Conservation (phyloP, 75 land plant genomes). For the Sequoia sempervirens region DNA sequence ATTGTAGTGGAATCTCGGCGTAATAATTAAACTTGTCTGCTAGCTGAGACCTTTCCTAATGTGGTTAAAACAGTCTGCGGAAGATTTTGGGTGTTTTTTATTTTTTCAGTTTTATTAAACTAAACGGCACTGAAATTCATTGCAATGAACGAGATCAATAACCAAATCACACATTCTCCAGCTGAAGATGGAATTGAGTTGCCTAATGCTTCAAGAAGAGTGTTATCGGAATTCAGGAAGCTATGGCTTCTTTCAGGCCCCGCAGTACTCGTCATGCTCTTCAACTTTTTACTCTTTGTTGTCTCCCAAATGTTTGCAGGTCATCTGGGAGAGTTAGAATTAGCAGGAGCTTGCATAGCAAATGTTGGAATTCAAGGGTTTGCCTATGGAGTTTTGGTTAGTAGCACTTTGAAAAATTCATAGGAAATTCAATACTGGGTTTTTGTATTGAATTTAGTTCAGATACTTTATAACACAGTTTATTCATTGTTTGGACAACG, state of each 20-base stretch:
- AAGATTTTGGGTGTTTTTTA: too few species aligned
- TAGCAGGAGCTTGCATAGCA: conserved; percentile 66
- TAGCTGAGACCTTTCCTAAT: too few species aligned
- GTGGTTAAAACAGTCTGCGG: too few species aligned
- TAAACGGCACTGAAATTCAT: too few species aligned
- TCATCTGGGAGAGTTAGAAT: conserved; percentile 50
- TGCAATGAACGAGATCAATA: too few species aligned
- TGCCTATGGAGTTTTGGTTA: conserved; percentile 51
- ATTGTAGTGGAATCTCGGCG: too few species aligned
- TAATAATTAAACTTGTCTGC: not conserved
- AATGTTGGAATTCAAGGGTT: conserved; percentile 51
- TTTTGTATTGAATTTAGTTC: too few species aligned
- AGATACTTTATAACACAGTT: too few species aligned
- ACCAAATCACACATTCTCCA: too few species aligned
- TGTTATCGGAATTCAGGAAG: conserved; percentile 26
- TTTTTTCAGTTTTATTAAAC: too few species aligned
- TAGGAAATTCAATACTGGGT: too few species aligned
- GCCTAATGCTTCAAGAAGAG: not conserved
- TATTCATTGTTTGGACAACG: too few species aligned
- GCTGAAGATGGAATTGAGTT: not conserved
- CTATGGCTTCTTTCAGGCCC: conserved; percentile 50
- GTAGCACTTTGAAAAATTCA: not conserved
- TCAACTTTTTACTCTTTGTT: conserved; percentile 52
- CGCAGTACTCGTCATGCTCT: conserved; percentile 34
- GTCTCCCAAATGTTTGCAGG: conserved; percentile 62